These are phyloP conservation scores for Arabidopsis arenosa DNA, from an alignment of 345 rosid genomes.

Conservation along the genomic window DNA sequence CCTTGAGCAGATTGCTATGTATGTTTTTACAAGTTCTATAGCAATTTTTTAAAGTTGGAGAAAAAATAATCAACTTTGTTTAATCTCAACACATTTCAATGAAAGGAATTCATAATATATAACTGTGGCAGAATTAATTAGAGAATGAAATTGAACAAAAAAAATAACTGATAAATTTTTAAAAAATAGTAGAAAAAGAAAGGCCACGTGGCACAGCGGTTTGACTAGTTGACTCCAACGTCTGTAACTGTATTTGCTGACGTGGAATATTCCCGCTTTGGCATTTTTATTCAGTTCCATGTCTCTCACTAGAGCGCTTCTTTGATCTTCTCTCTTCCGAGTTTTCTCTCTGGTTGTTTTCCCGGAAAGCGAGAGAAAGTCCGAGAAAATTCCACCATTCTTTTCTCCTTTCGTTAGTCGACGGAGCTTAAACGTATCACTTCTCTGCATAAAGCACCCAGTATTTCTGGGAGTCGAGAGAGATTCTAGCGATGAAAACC, in stretches of 20 bases:
- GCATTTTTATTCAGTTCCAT: conserved; percentile 2
- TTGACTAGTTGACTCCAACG: conserved; percentile 40
- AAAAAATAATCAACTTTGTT: neutral
- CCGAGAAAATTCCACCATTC: conserved; percentile 31
- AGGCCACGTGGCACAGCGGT: conserved; percentile 30
- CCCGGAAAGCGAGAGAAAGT: conserved; percentile 45
- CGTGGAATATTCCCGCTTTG: conserved; percentile 42
- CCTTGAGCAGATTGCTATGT: conserved; percentile 9
- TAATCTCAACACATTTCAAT: neutral
- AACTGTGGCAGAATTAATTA: neutral
- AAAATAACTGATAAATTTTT: too few species aligned
- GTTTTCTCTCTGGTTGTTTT: conserved; percentile 37
- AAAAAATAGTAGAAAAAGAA: neutral
- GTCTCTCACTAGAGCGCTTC: conserved; percentile 2
- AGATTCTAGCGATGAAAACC: conserved; percentile 46
- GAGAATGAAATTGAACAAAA: neutral
- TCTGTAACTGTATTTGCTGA: conserved; percentile 51
- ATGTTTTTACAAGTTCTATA: conserved; percentile 3
- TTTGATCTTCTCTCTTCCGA: conserved; percentile 25
- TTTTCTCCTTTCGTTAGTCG: conserved; percentile 17
- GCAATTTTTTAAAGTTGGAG: conserved; percentile 2
- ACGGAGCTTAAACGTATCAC: conserved; percentile 18
- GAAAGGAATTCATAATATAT: neutral
- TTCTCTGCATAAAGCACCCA: conserved; percentile 15
- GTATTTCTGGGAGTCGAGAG: conserved; percentile 26